phyloP scores from a whole-genome alignment of 805 yeast genomes.

The Metschnikowia noctiluminum region DNA sequence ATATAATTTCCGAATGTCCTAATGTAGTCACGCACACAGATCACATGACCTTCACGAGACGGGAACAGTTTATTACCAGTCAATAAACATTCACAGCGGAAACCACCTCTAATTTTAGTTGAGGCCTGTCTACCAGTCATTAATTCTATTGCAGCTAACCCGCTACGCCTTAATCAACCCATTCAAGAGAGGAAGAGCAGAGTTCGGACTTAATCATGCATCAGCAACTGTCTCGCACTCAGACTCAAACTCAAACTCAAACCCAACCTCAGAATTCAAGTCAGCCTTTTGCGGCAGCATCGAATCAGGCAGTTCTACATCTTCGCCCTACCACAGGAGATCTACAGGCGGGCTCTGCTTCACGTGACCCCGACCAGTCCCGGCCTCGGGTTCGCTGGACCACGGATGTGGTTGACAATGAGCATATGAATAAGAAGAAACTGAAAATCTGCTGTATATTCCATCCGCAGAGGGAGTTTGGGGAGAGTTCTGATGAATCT shows the following conservation, averaged over 20 bases:
- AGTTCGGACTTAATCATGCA: not conserved
- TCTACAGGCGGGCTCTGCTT: not conserved
- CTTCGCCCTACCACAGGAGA: slow-evolving; percentile 12
- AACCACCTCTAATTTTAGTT: not conserved
- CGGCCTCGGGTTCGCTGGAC: slow-evolving; percentile 71
- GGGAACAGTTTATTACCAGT: not conserved
- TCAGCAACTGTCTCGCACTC: not conserved
- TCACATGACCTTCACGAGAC: not conserved
- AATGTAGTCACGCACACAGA: no score
- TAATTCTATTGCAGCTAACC: not conserved
- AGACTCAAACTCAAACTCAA: slow-evolving; percentile 1
- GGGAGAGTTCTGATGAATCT: slow-evolving; percentile 35
- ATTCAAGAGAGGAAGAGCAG: not conserved
- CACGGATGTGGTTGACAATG: slow-evolving; percentile 86
- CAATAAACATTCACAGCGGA: not conserved
- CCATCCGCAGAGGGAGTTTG: slow-evolving; percentile 68
- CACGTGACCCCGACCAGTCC: not conserved
- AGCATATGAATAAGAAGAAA: slow-evolving; percentile 81
- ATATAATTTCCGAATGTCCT: no score
- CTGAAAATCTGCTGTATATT: slow-evolving; percentile 87
- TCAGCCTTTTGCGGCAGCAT: not conserved
- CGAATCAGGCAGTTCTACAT: slow-evolving; percentile 14
- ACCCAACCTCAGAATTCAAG: slow-evolving; percentile 1
- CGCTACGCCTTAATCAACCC: no score
- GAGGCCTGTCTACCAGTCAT: not conserved